These are phyloP conservation scores for Mariannaea sp. DNA, from an alignment of 2,329 filamentous ascomycete genomes.

Conservation along the genomic window DNA sequence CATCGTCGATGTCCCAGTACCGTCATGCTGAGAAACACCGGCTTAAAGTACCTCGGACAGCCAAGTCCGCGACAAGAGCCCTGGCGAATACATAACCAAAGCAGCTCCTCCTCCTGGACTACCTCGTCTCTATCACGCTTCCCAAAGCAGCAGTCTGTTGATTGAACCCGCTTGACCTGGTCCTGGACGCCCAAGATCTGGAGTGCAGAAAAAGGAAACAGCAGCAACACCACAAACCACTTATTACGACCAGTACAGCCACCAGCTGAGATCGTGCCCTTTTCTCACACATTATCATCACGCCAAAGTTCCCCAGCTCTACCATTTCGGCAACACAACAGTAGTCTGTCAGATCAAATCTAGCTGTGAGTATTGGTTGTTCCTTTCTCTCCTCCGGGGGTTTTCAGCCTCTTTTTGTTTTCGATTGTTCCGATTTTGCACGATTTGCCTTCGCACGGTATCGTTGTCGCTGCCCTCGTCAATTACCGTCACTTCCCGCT, in stretches of 20 bases:
- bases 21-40: constrained; percentile 21
- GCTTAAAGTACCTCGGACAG: constrained; percentile 25
- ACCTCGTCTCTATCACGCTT: constrained; percentile 26
- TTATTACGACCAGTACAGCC: constrained; percentile 7
- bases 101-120: constrained; percentile 33
- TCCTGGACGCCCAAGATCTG: constrained; percentile 18
- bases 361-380: constrained; percentile 7
- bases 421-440: too few relatives aligned
- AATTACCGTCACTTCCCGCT: constrained; percentile 36
- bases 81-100: constrained; percentile 39
- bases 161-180: constrained; percentile 21
- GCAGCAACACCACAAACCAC: constrained; percentile 15
- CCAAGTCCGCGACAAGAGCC: constrained; percentile 31
- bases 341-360: not conserved
- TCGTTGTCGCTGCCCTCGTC: constrained; percentile 21
- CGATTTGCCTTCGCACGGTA: constrained; percentile 22
- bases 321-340: constrained; percentile 2
- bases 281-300: constrained; percentile 8
- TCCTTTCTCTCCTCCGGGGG: constrained; percentile 1
- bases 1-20: constrained; percentile 29
- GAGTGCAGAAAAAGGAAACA: constrained; percentile 13
- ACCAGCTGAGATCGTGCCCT: constrained; percentile 10
- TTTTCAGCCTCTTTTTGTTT: not conserved
- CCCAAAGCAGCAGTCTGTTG: constrained; percentile 37
- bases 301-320: constrained; percentile 5